phyloP scores from a whole-genome alignment of 208 protist genomes.

The Jaenimonas drosophilae region DNA sequence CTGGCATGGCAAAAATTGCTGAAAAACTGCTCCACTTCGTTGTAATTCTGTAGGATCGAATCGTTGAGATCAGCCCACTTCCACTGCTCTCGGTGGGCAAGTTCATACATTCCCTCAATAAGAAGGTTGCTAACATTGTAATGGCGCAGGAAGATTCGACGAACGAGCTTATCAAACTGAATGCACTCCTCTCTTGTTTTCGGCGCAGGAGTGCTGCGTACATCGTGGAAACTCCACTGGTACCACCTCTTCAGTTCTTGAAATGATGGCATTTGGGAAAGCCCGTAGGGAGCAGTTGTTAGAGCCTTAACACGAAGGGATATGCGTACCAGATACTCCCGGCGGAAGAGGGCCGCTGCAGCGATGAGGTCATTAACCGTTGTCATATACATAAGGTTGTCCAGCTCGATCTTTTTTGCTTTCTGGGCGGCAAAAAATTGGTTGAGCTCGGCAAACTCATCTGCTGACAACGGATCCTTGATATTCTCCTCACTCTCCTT shows the following conservation, averaged over 20 bases:
- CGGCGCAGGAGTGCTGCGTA: slow-evolving; percentile 28
- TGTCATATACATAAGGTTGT: slow-evolving; percentile 43
- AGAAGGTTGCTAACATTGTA: slow-evolving; percentile 49
- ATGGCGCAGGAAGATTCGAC: slow-evolving; percentile 51
- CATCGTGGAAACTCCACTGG: slow-evolving; percentile 72
- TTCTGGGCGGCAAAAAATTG: slow-evolving; percentile 64
- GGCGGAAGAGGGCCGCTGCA: slow-evolving; percentile 31
- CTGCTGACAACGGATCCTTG: slow-evolving; percentile 36
- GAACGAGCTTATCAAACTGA: slow-evolving; percentile 42
- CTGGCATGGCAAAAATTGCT: slow-evolving; percentile 39
- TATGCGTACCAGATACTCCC: slow-evolving; percentile 53
- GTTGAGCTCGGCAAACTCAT: slow-evolving; percentile 64
- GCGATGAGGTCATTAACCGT: slow-evolving; percentile 31
- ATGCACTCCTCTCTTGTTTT: slow-evolving; percentile 13
- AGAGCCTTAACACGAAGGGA: slow-evolving; percentile 25
- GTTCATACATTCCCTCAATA: slow-evolving; percentile 33
- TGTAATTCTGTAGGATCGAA: slow-evolving; percentile 16
- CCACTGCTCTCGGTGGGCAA: slow-evolving; percentile 48
- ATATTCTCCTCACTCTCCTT: slow-evolving; percentile 11
- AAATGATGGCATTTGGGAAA: slow-evolving; percentile 64
- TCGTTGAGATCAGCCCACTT: slow-evolving; percentile 25
- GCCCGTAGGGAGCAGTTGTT: slow-evolving; percentile 41
- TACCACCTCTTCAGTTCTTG: slow-evolving; percentile 53
- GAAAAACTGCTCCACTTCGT: slow-evolving; percentile 42
- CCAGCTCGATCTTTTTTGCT: slow-evolving; percentile 14